phyloP scores from a whole-genome alignment of 2,329 filamentous ascomycete genomes.

The Cyphellophora europaea region DNA sequence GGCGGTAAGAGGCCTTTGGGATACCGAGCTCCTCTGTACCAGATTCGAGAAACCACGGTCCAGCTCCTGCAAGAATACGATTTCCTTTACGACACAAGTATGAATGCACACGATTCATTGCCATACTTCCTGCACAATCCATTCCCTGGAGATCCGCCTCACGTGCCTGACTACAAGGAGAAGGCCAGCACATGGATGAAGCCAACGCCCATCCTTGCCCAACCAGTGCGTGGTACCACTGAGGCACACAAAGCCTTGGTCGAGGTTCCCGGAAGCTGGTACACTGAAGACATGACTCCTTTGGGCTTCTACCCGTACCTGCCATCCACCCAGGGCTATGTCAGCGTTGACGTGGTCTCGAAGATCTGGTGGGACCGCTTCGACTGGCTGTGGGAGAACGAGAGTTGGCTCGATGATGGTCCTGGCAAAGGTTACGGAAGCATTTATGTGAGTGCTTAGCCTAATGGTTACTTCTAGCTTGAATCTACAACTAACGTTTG shows the following conservation, averaged over 20 bases:
- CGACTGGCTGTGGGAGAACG: conserved; percentile 42
- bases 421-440: conserved; percentile 18
- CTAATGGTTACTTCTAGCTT: too few relatives aligned
- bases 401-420: conserved; percentile 20
- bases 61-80: conserved; percentile 37
- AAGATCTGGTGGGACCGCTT: conserved; percentile 54
- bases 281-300: conserved; percentile 38
- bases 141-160: conserved; percentile 22
- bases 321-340: conserved; percentile 48
- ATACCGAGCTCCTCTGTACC: conserved; percentile 44
- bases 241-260: conserved; percentile 24
- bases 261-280: conserved; percentile 36
- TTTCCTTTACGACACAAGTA: conserved; percentile 43
- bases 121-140: conserved; percentile 38
- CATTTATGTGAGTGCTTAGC: too few relatives aligned
- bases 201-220: conserved; percentile 22
- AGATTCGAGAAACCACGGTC: conserved; percentile 40
- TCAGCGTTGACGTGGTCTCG: conserved; percentile 47
- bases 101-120: conserved; percentile 41
- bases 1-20: conserved; percentile 36
- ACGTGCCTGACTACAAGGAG: conserved; percentile 32
- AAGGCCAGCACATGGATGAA: conserved; percentile 36
- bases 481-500: too few relatives aligned
- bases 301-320: conserved; percentile 35
- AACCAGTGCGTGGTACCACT: conserved; percentile 13